Evolutionary conservation across 1,284 basidiomycete genomes (phyloP), one percentile per base, ranked within the genome.

Genomic region (Xerocomus amazonicus): DNA sequence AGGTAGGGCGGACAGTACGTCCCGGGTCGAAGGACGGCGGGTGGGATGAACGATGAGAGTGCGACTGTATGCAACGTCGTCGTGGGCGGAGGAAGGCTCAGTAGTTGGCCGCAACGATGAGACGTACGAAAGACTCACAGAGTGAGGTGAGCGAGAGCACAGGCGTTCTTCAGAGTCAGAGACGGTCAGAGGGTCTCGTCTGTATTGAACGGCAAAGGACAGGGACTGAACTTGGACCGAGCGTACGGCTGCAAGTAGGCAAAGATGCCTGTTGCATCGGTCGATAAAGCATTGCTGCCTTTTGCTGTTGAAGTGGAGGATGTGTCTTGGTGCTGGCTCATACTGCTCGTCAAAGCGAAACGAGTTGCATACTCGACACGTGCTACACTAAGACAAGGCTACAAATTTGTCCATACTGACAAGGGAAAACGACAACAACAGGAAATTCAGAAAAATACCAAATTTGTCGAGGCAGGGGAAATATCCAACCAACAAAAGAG

Each of bases 1-100:
- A 74, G 62, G 51, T 74, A 70, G 1, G 72, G 74, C 0, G 74
- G 75, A n/a, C 69, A 62, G 47, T 68, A 69, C 0, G 48, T 43
- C 9, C 47, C 45, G 44, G 58, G 45, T 17, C 55, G 43, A 51
- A 66, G 46, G 17, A 59, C 53, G 46, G 68, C 56, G 1, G 67
- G 62, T n/a, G 72, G 73, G 13, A 70, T 54, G n/a, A 73, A 39
- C 0, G 65, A 62, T 0, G 73, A 73, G 0, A 61, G 59, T 3
- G 70, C 51, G 42, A 76, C 73, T 76, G 55, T n/a, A 9, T 4
- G 9, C 6, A 12, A 31, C 12, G 8, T 31, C 9, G 29, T 23
- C 19, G 12, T 31, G 29, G 29, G 3, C 12, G 9, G 29, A 9
- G 29, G 29, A 31, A 12, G 34, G 26, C 44, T 26, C 36, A 19